phyloP scores from a whole-genome alignment of 192 early-diverging fungal species.

The Gamsiella multidivaricata region DNA sequence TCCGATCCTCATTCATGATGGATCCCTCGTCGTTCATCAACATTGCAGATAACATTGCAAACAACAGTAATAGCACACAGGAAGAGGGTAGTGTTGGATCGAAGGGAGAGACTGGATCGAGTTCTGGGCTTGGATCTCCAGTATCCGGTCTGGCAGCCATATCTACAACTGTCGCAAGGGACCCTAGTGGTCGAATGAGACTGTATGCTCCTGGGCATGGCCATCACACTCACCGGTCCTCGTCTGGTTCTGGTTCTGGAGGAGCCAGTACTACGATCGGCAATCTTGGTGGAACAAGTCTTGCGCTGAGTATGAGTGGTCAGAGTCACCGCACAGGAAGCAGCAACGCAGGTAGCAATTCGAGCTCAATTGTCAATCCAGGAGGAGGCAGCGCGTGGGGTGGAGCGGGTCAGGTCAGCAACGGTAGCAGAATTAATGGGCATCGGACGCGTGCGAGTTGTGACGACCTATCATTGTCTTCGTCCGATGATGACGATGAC shows the following conservation, averaged over 20 bases:
- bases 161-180: neutral
- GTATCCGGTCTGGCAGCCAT: constrained; percentile 10
- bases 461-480: constrained; percentile 46
- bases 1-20: constrained; percentile 52
- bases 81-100: neutral
- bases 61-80: neutral
- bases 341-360: constrained; percentile 37
- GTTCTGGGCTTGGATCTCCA: constrained; percentile 18
- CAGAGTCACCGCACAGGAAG: constrained; percentile 26
- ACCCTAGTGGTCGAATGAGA: constrained; percentile 12
- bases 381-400: neutral
- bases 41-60: neutral
- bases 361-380: constrained; percentile 21
- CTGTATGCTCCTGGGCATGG: constrained; percentile 35
- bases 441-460: constrained; percentile 38
- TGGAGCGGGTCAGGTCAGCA: neutral
- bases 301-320: neutral
- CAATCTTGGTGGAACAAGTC: neutral
- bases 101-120: neutral
- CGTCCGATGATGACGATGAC: constrained; percentile 48
- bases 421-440: constrained; percentile 10
- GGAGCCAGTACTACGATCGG: neutral
- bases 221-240: constrained; percentile 33
- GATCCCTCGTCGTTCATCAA: constrained; percentile 31
- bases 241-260: constrained; percentile 42